A percentile compares a stretch with the other conserved stretches of the same genome.
phyloP scores from a whole-genome alignment of 257 asterid species.

The Fraxinus americana region DNA sequence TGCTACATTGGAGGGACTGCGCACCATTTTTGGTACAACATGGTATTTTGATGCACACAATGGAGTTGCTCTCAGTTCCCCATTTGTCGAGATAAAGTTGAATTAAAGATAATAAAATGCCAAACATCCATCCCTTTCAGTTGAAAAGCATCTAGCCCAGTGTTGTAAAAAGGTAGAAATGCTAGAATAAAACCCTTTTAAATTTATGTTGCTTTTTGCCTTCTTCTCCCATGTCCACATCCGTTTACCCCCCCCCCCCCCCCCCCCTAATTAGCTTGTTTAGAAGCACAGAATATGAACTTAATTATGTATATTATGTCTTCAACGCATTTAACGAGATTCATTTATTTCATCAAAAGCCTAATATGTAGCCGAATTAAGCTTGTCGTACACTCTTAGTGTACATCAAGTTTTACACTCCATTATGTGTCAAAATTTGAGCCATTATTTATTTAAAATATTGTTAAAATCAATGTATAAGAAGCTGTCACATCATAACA shows the following conservation, averaged over 20 bases:
- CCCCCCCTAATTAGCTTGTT: neutral
- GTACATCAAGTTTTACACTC: no score
- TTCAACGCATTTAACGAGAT: neutral
- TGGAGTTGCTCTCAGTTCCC: constrained; percentile 19
- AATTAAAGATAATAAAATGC: constrained; percentile 17
- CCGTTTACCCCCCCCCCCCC: no score
- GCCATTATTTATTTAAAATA: no score
- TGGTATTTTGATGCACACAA: no score
- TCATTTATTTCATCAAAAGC: neutral
- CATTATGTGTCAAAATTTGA: no score
- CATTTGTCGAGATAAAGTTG: constrained; percentile 16
- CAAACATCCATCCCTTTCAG: constrained; percentile 28
- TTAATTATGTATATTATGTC: no score
- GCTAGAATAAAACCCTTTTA: constrained; percentile 29
- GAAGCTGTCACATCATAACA: no score
- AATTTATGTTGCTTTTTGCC: constrained; percentile 18
- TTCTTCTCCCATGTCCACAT: neutral
- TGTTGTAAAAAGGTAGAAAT: constrained; percentile 35
- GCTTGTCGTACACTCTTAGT: neutral
- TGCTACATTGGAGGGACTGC: no score
- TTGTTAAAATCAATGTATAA: no score
- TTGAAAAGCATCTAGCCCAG: constrained; percentile 23
- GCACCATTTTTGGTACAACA: no score
- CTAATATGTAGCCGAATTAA: neutral
- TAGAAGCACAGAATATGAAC: no score